These are phyloP conservation scores for Trichophyton rubrum DNA, from an alignment of 2,329 filamentous ascomycete species.

Conservation along the genomic window DNA sequence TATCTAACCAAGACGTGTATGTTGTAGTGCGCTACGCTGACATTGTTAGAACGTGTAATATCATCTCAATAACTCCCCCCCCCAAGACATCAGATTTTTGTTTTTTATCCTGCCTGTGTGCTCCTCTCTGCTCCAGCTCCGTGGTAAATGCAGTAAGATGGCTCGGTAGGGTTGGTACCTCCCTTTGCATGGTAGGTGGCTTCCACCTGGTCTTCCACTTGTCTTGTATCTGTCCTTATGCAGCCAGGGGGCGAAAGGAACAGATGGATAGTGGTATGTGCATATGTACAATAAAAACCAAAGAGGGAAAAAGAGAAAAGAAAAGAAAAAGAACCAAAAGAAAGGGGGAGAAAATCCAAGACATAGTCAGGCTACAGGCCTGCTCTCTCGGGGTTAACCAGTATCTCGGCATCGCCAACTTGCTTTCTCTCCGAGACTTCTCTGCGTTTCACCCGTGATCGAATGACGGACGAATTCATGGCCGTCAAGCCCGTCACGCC, in stretches of 20 bases:
- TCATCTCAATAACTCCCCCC: not conserved
- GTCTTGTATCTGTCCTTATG: not conserved
- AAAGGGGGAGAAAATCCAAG: not conserved
- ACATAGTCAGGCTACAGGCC: conserved; percentile 2
- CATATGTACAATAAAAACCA: not conserved
- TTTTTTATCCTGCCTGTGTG: not conserved
- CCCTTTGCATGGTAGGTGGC: not conserved
- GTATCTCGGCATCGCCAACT: conserved; percentile 73
- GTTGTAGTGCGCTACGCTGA: not conserved
- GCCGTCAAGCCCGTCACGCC: conserved; percentile 41
- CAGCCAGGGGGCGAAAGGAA: not conserved
- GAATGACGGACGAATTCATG: conserved; percentile 45
- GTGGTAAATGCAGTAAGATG: not conserved
- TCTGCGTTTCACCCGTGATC: conserved; percentile 55
- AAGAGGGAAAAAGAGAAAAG: not conserved
- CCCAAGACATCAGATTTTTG: not conserved
- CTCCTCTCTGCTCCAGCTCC: not conserved
- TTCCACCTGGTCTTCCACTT: not conserved
- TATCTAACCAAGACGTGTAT: not conserved
- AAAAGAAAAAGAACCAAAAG: not conserved
- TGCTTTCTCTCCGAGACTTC: conserved; percentile 81
- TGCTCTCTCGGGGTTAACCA: conserved; percentile 47
- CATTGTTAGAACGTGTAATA: not conserved
- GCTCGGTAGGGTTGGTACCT: not conserved
- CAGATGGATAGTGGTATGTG: not conserved